phyloP scores from a whole-genome alignment of 2,329 filamentous ascomycete genomes.

The Talaromyces sp. region DNA sequence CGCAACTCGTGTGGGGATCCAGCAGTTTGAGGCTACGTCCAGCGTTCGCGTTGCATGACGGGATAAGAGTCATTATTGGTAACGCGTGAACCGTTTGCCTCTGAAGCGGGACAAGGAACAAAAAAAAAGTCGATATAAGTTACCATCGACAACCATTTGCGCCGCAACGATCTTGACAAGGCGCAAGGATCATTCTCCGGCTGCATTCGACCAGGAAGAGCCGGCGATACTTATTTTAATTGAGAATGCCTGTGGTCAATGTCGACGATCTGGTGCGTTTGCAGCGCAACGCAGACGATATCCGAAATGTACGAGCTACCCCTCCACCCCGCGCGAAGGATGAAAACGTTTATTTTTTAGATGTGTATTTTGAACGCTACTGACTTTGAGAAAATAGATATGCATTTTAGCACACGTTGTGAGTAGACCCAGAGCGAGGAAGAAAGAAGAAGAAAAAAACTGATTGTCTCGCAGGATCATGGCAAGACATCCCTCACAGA shows the following conservation, averaged over 20 bases:
- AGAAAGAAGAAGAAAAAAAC: not conserved
- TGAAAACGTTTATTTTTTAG: slow-evolving; percentile 13
- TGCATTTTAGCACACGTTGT: slow-evolving; percentile 92
- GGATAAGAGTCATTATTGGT: slow-evolving; percentile 13
- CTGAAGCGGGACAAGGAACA: not conserved
- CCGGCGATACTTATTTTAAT: not conserved
- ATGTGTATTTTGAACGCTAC: slow-evolving; percentile 4
- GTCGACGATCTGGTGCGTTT: slow-evolving; percentile 86
- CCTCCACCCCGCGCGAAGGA: slow-evolving; percentile 20
- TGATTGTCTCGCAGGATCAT: slow-evolving; percentile 62
- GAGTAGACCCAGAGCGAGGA: slow-evolving; percentile 31
- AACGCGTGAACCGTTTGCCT: not conserved
- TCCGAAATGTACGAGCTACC: slow-evolving; percentile 72
- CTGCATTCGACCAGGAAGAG: not conserved
- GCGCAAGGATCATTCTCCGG: not conserved
- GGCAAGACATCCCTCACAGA: slow-evolving; percentile 97
- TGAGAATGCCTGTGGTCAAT: slow-evolving; percentile 81
- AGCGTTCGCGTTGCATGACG: slow-evolving; percentile 1
- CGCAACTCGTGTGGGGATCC: not conserved
- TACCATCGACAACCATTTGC: not conserved
- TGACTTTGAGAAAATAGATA: slow-evolving; percentile 56
- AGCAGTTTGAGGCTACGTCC: not conserved
- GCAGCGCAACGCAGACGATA: slow-evolving; percentile 79
- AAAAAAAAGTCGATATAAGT: not conserved
- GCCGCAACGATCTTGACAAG: not conserved